These are phyloP conservation scores for Calycina marina DNA, from an alignment of 2,329 filamentous ascomycete genomes.

Conservation along the genomic window DNA sequence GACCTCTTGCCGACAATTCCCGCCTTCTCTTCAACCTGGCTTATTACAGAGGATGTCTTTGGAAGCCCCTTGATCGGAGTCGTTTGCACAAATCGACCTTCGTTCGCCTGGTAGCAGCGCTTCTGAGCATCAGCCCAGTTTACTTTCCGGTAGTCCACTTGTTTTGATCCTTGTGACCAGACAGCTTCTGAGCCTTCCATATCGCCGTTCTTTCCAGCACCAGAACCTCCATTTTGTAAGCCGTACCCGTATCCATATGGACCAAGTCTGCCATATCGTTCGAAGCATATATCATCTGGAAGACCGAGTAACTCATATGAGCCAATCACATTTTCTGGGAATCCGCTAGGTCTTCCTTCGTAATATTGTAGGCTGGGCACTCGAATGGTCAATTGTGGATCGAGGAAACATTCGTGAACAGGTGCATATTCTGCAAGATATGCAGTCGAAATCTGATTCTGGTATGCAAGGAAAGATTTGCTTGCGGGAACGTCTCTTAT, in stretches of 20 bases:
- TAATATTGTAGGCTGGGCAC: slow-evolving; percentile 62
- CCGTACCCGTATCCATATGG: slow-evolving; percentile 88
- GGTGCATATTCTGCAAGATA: slow-evolving; percentile 34
- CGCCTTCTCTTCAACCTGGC: slow-evolving; percentile 2
- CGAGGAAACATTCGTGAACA: slow-evolving; percentile 65
- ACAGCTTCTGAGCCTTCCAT: slow-evolving; percentile 65
- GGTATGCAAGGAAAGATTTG: slow-evolving; percentile 48
- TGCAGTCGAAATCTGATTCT: slow-evolving; percentile 31
- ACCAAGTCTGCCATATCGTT: slow-evolving; percentile 74
- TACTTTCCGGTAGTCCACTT: slow-evolving; percentile 63
- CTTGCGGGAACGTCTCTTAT: slow-evolving; percentile 30
- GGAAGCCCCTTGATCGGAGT: slow-evolving; percentile 3
- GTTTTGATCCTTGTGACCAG: slow-evolving; percentile 42
- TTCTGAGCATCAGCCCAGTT: slow-evolving; percentile 70
- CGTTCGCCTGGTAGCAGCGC: slow-evolving; percentile 58
- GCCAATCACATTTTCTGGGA: slow-evolving; percentile 74
- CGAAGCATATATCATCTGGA: slow-evolving; percentile 80
- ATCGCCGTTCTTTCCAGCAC: slow-evolving; percentile 75
- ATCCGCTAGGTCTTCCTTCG: slow-evolving; percentile 65
- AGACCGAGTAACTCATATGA: slow-evolving; percentile 71
- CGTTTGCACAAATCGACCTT: slow-evolving; percentile 40
- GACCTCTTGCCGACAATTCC: slow-evolving; percentile 1
- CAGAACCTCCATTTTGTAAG: slow-evolving; percentile 60
- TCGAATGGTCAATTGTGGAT: slow-evolving; percentile 46
- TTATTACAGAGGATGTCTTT: slow-evolving; percentile 11